These are phyloP conservation scores for Colletotrichum noveboracense DNA, from an alignment of 2,329 filamentous ascomycete species.

Conservation along the genomic window DNA sequence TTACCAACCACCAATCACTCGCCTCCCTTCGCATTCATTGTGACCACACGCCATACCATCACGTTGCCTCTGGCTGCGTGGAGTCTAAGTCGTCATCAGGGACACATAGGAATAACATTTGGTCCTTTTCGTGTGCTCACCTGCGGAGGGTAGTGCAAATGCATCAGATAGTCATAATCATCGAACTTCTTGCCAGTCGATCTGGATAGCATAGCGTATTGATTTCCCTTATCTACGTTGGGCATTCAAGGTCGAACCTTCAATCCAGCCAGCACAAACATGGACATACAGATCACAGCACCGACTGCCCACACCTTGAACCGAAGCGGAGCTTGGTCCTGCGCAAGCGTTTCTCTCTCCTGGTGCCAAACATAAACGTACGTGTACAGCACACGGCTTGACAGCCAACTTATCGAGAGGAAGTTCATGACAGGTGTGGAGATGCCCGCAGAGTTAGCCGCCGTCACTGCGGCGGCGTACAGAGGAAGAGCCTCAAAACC, in stretches of 20 bases:
- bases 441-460: background rate
- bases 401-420: background rate
- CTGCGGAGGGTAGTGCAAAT: background rate
- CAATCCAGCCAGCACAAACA: background rate
- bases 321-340: background rate
- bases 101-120: background rate
- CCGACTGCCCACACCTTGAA: background rate
- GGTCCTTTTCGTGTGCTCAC: background rate
- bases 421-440: background rate
- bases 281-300: background rate
- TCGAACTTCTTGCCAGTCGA: background rate
- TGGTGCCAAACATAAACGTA: background rate
- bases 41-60: background rate
- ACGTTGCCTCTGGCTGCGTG: background rate
- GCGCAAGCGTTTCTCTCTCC: background rate
- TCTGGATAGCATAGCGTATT: background rate
- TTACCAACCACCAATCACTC: background rate
- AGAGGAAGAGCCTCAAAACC: background rate
- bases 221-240: background rate
- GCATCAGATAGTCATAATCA: background rate
- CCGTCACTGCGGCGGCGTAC: background rate
- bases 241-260: accelerated
- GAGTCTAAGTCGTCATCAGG: background rate
- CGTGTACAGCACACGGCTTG: background rate
- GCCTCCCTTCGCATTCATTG: background rate